Conservation (phyloP, 768 basidiomycete genomes). For the Plicaturopsis crispa region DNA sequence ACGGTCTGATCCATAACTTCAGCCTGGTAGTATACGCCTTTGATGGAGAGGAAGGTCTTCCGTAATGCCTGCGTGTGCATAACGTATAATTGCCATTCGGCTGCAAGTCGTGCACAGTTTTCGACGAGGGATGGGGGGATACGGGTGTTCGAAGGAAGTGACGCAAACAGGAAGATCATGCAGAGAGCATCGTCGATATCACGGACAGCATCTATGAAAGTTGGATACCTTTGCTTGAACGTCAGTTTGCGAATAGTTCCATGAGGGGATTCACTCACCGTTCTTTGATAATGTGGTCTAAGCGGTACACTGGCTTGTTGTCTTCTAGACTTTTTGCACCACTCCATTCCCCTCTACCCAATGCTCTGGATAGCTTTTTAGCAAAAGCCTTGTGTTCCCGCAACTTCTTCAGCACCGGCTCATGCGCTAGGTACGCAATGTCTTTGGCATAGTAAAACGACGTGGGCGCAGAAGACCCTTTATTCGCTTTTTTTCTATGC, state of each 20-base stretch:
- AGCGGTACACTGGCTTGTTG: conserved; percentile 80
- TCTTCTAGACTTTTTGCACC: conserved; percentile 91
- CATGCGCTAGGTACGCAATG: conserved; percentile 94
- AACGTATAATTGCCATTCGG: conserved; percentile 96
- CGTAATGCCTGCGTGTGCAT: conserved; percentile 81
- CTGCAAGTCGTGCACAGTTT: conserved; percentile 83
- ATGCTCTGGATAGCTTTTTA: conserved; percentile 88
- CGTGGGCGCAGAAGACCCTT: conserved; percentile 93
- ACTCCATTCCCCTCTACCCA: conserved; percentile 93
- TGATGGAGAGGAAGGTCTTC: conserved; percentile 94
- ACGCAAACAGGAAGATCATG: conserved; percentile 89
- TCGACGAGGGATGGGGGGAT: conserved; percentile 79
- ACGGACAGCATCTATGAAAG: conserved; percentile 89
- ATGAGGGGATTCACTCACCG: conserved; percentile 43
- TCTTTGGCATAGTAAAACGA: conserved; percentile 99
- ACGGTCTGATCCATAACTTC: conserved; percentile 89
- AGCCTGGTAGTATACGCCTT: conserved; percentile 97
- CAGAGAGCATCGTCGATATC: conserved; percentile 97
- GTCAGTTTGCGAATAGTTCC: conserved; percentile 1
- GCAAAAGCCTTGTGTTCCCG: conserved; percentile 98
- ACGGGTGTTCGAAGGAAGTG: conserved; percentile 79
- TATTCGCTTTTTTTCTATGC: conserved; percentile 89
- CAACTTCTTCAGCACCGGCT: conserved; percentile 88
- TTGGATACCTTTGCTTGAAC: conserved; percentile 74
- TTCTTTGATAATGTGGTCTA: conserved; percentile 98